Conservation (phyloP, 2,329 filamentous ascomycete genomes). For the Sclerotinia nivalis region DNA sequence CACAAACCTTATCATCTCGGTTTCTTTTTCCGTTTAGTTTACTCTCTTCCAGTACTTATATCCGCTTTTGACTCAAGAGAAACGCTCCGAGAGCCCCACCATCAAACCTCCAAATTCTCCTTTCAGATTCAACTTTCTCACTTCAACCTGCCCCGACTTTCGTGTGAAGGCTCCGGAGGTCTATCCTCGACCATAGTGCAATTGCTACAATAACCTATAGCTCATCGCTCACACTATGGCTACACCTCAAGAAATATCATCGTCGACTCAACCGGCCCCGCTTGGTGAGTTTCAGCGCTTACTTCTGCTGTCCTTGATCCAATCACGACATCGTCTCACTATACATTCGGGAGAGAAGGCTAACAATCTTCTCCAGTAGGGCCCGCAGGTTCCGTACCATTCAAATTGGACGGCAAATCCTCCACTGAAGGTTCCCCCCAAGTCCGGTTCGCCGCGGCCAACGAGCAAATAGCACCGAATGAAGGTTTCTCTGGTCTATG, state of each 20-base stretch:
- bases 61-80: constrained; percentile 24
- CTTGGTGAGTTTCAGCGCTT: constrained; percentile 36
- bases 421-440: constrained; percentile 45
- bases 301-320: constrained; percentile 26
- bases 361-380: constrained; percentile 5
- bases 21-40: constrained; percentile 19
- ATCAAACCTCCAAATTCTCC: constrained; percentile 26
- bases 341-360: neutral
- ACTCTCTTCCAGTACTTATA: neutral
- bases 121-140: constrained; percentile 23
- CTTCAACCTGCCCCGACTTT: constrained; percentile 19
- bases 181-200: constrained; percentile 24
- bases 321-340: constrained; percentile 24
- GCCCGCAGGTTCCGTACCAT: constrained; percentile 12
- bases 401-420: constrained; percentile 28
- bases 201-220: constrained; percentile 15
- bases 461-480: constrained; percentile 66
- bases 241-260: constrained; percentile 27
- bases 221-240: constrained; percentile 29
- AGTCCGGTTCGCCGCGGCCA: constrained; percentile 71
- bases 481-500: constrained; percentile 38
- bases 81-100: constrained; percentile 27
- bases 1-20: constrained; percentile 17
- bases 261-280: constrained; percentile 25
- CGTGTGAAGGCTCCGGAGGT: constrained; percentile 23